Conservation (phyloP, 495 filamentous ascomycete species). For the Penicillium steckii region DNA sequence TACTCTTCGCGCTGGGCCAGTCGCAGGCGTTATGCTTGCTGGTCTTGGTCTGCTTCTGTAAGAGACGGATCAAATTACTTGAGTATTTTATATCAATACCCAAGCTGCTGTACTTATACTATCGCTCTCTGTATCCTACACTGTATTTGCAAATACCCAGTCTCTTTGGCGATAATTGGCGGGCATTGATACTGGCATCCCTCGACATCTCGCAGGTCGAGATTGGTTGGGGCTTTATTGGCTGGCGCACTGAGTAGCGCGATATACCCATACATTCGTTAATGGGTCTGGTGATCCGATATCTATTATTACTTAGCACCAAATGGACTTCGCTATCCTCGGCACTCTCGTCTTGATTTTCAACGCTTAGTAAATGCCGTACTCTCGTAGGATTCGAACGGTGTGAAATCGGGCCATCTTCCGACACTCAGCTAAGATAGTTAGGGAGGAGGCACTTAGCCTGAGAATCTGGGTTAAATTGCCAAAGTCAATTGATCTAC, state of each 20-base stretch:
- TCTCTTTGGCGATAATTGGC: conserved; percentile 4
- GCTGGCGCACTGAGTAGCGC: background rate
- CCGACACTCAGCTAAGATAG: too few species aligned
- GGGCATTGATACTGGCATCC: background rate
- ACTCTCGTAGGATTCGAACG: too few species aligned
- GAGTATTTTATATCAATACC: background rate
- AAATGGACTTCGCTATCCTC: conserved; percentile 29
- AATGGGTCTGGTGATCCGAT: background rate
- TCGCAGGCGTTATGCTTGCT: conserved; percentile 15
- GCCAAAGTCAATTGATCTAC: too few species aligned
- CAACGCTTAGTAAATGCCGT: conserved; percentile 12
- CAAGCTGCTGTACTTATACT: background rate
- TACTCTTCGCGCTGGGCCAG: conserved; percentile 10
- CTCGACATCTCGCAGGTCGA: background rate
- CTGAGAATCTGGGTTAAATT: too few species aligned
- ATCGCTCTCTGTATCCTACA: background rate
- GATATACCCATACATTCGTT: conserved; percentile 10
- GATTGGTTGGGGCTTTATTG: background rate
- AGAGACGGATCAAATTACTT: background rate
- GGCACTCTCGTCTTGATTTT: background rate
- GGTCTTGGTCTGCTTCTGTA: conserved; percentile 24
- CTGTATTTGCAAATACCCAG: background rate
- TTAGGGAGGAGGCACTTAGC: too few species aligned
- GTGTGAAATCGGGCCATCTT: too few species aligned
- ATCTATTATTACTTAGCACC: conserved; percentile 4